Conservation (phyloP, 129 eudicot genomes). For the Heracleum sosnowskyi region DNA sequence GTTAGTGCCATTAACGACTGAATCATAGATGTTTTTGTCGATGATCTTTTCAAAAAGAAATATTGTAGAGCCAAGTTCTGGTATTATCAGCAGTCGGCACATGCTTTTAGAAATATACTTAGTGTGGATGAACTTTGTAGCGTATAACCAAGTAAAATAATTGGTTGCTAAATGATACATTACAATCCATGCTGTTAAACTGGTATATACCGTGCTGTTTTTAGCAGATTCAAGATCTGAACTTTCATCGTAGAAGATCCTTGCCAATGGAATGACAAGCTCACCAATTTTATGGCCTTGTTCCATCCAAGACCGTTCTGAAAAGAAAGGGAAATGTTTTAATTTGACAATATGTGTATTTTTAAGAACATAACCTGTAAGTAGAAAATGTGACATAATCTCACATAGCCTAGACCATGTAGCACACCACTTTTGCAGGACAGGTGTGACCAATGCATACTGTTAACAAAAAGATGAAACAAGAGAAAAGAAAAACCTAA, state of each 20-base stretch:
- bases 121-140: background rate
- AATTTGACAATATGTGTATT: background rate
- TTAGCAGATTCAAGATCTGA: conserved; percentile 54
- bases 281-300: conserved; percentile 83
- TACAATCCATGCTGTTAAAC: background rate
- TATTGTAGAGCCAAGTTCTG: background rate
- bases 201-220: conserved; percentile 32
- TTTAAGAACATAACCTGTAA: background rate
- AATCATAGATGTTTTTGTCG: background rate
- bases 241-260: conserved; percentile 48
- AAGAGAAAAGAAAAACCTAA: background rate
- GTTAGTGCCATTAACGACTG: no score
- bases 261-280: conserved; percentile 78
- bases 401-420: background rate
- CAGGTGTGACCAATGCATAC: background rate
- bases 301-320: conserved; percentile 74
- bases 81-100: background rate
- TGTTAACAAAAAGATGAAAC: background rate
- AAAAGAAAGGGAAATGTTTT: background rate
- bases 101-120: background rate
- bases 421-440: background rate
- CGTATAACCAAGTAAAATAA: background rate
- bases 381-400: background rate
- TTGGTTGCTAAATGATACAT: background rate
- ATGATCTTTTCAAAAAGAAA: background rate